Evolutionary conservation across 495 filamentous ascomycete species (phyloP).

Genomic region (Margaritispora aquatica): DNA sequence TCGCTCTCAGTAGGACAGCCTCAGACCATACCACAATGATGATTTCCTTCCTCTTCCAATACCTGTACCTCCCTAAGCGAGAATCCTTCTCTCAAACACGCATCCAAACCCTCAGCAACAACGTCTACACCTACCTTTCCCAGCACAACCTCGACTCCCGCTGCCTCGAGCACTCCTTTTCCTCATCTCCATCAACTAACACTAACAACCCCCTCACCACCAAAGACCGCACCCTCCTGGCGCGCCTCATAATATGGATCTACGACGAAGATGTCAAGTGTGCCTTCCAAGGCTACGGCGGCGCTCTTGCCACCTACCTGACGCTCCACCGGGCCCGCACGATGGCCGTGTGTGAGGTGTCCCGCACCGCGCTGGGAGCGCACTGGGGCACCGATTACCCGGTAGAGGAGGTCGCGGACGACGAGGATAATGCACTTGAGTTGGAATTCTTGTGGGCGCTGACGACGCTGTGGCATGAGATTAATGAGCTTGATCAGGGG

Average conservation of each 20-base stretch:
- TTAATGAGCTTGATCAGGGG: background rate
- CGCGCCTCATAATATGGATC: slow-evolving; percentile 25
- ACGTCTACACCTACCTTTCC: background rate
- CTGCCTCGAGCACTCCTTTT: slow-evolving; percentile 4
- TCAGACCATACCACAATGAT: background rate
- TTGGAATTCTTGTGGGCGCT: slow-evolving; percentile 9
- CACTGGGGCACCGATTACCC: slow-evolving; percentile 41
- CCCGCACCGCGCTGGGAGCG: slow-evolving; percentile 13
- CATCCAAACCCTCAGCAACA: slow-evolving; percentile 2
- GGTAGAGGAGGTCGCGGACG: slow-evolving; percentile 39
- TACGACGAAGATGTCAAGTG: slow-evolving; percentile 27
- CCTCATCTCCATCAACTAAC: background rate
- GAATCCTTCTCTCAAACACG: background rate
- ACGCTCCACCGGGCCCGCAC: slow-evolving; percentile 6
- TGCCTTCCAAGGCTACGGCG: slow-evolving; percentile 23
- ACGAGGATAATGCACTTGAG: slow-evolving; percentile 36
- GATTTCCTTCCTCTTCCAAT: slow-evolving; percentile 8
- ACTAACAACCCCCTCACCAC: background rate
- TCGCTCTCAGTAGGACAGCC: background rate
- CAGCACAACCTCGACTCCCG: background rate
- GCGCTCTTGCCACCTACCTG: slow-evolving; percentile 22
- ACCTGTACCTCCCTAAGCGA: slow-evolving; percentile 6
- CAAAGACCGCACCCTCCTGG: slow-evolving; percentile 11
- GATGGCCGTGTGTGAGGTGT: slow-evolving; percentile 19
- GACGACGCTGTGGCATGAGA: slow-evolving; percentile 11